Evolutionary conservation across 2,329 filamentous ascomycete species (phyloP).

Genomic region (Ceratocystis smalleyi): DNA sequence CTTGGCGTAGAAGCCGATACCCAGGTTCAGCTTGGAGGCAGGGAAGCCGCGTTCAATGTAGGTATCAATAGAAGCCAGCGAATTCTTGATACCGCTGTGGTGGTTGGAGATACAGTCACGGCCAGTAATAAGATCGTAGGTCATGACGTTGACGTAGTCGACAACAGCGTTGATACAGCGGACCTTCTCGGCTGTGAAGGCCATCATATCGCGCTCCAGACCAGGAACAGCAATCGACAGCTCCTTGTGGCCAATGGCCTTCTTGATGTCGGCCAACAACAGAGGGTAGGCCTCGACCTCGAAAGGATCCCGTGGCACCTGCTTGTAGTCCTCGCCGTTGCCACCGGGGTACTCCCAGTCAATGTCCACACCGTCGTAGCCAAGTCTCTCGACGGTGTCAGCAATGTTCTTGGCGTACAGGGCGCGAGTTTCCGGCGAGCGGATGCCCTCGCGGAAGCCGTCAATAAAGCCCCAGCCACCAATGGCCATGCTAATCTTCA

Average conservation of each 20-base stretch:
- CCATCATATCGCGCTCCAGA: slow-evolving; percentile 48
- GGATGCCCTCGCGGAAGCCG: slow-evolving; percentile 45
- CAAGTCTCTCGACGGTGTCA: slow-evolving; percentile 43
- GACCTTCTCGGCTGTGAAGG: slow-evolving; percentile 43
- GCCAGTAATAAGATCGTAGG: slow-evolving; percentile 56
- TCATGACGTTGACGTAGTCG: slow-evolving; percentile 56
- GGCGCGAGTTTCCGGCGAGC: slow-evolving; percentile 34
- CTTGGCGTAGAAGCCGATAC: slow-evolving; percentile 53
- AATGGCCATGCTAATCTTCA: slow-evolving; percentile 54
- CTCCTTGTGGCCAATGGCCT: slow-evolving; percentile 39
- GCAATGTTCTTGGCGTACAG: slow-evolving; percentile 49
- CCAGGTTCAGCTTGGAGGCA: slow-evolving; percentile 40
- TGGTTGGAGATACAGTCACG: slow-evolving; percentile 48
- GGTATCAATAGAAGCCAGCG: slow-evolving; percentile 37
- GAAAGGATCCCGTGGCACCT: slow-evolving; percentile 40
- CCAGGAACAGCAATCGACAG: slow-evolving; percentile 54
- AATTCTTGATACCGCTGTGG: slow-evolving; percentile 44
- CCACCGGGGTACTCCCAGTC: slow-evolving; percentile 32
- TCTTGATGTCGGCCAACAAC: slow-evolving; percentile 42
- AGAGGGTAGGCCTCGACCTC: slow-evolving; percentile 50
- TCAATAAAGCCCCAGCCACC: slow-evolving; percentile 58
- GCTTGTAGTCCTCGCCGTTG: slow-evolving; percentile 36
- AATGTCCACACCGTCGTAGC: slow-evolving; percentile 43
- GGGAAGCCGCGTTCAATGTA: slow-evolving; percentile 43
- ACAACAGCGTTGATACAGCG: slow-evolving; percentile 42